Evolutionary conservation across 768 basidiomycete genomes (phyloP).

Genomic region (Tremella yokohamensis): DNA sequence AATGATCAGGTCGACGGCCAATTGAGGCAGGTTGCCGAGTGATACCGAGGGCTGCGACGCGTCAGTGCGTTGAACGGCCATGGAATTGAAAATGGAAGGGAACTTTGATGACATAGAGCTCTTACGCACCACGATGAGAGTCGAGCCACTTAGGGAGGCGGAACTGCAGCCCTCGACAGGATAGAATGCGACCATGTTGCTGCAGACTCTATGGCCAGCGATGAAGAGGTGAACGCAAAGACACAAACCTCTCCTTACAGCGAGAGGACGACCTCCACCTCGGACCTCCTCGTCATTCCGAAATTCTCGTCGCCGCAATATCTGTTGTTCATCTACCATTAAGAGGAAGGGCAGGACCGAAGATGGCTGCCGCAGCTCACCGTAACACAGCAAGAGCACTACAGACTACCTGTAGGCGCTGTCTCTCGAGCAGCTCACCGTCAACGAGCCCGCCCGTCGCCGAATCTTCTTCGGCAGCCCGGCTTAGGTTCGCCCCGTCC

Average conservation of each 20-base stretch:
- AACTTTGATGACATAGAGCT: background rate
- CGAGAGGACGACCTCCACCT: conserved; percentile 1
- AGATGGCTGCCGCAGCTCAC: too few relatives aligned
- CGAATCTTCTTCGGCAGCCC: conserved; percentile 22
- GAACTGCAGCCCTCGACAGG: conserved; percentile 10
- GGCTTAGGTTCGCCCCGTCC: conserved; percentile 92
- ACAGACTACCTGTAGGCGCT: conserved; percentile 6
- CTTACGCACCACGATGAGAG: conserved; percentile 20
- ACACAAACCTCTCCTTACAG: background rate
- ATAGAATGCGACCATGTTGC: conserved; percentile 28
- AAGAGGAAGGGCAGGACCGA: background rate
- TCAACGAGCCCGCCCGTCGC: background rate
- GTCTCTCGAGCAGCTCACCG: conserved; percentile 13
- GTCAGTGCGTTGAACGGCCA: background rate
- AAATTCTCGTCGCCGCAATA: background rate
- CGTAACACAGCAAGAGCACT: background rate
- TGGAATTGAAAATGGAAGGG: too few relatives aligned
- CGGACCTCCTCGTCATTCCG: background rate
- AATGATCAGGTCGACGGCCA: conserved; percentile 71
- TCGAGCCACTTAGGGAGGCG: conserved; percentile 1
- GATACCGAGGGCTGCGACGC: conserved; percentile 66
- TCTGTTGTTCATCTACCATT: too few relatives aligned
- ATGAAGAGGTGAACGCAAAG: background rate
- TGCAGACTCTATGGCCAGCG: background rate
- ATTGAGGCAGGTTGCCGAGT: conserved; percentile 74